phyloP scores from a whole-genome alignment of 2,329 filamentous ascomycete genomes.

The Ramularia endophylla region DNA sequence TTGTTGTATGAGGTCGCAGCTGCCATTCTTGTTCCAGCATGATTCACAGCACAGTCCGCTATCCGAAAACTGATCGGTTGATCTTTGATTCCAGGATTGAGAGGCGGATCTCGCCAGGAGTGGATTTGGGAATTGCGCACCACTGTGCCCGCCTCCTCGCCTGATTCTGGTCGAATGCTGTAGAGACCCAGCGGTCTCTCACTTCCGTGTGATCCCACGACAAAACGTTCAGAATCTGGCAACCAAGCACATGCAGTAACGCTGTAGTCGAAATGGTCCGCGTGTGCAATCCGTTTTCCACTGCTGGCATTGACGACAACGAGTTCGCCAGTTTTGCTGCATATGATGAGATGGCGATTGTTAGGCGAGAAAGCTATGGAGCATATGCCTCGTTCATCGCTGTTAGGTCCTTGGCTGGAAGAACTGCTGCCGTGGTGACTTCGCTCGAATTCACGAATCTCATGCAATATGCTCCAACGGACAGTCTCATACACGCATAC shows the following conservation, averaged over 20 bases:
- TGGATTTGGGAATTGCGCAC: conserved; percentile 26
- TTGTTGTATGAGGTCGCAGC: conserved; percentile 65
- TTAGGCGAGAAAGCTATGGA: conserved; percentile 91
- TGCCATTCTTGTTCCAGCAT: conserved; percentile 72
- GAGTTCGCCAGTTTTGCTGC: conserved; percentile 44
- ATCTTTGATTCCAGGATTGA: conserved; percentile 48
- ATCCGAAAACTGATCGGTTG: conserved; percentile 62
- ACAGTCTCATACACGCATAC: conserved; percentile 78
- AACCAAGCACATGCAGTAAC: conserved; percentile 90
- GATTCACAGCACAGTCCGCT: conserved; percentile 77
- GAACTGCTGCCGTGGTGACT: conserved; percentile 10
- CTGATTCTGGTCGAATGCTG: conserved; percentile 13
- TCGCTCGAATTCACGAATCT: conserved; percentile 30
- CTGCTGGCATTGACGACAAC: conserved; percentile 28
- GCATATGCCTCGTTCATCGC: conserved; percentile 53
- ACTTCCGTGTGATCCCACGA: conserved; percentile 71
- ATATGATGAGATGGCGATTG: conserved; percentile 78
- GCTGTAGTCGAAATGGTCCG: conserved; percentile 71
- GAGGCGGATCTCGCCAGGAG: conserved; percentile 42
- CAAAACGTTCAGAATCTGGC: conserved; percentile 67
- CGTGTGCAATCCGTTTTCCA: conserved; percentile 56
- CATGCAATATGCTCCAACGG: conserved; percentile 58
- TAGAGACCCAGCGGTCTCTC: conserved; percentile 58
- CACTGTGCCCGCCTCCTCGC: conserved; percentile 5
- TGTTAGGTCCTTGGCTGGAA: conserved; percentile 7